These are phyloP conservation scores for Cyberlindnera maritima DNA, from an alignment of 805 yeast genomes.

Conservation along the genomic window DNA sequence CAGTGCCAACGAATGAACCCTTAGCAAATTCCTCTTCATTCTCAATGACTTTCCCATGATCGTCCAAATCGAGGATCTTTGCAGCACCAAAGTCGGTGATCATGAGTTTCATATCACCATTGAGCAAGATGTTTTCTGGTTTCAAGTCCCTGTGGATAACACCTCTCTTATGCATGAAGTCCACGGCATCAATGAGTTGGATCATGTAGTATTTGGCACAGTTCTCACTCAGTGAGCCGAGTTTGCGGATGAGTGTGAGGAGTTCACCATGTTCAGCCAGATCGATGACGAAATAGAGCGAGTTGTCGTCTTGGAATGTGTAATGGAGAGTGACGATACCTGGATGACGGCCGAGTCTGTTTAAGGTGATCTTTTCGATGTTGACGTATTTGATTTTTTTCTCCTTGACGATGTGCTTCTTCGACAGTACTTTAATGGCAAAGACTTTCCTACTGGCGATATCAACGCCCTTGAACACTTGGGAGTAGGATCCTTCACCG, in stretches of 20 bases:
- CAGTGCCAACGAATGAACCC: slow-evolving; percentile 93
- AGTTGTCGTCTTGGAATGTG: slow-evolving; percentile 90
- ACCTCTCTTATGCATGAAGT: slow-evolving; percentile 84
- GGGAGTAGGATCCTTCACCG: slow-evolving; percentile 96
- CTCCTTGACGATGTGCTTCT: slow-evolving; percentile 90
- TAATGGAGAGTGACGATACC: slow-evolving; percentile 90
- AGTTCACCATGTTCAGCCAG: slow-evolving; percentile 96
- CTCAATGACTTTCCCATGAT: slow-evolving; percentile 19
- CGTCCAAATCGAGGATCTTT: slow-evolving; percentile 49
- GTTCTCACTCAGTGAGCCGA: slow-evolving; percentile 73
- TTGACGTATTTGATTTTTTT: slow-evolving; percentile 94
- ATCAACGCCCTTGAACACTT: slow-evolving; percentile 86
- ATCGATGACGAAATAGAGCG: slow-evolving; percentile 88
- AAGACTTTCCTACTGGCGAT: slow-evolving; percentile 66
- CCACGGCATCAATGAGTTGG: slow-evolving; percentile 88
- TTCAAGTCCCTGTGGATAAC: slow-evolving; percentile 92
- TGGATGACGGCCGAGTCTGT: slow-evolving; percentile 86
- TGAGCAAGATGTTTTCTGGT: slow-evolving; percentile 89
- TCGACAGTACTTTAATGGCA: slow-evolving; percentile 89
- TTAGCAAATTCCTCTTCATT: slow-evolving; percentile 29
- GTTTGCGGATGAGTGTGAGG: slow-evolving; percentile 69
- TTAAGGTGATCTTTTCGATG: slow-evolving; percentile 88
- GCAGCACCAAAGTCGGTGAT: slow-evolving; percentile 99
- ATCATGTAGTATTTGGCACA: slow-evolving; percentile 78
- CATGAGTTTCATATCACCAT: slow-evolving; percentile 81